Evolutionary conservation across 2,329 filamentous ascomycete genomes (phyloP), one percentile per base, ranked within the genome.

Genomic region (Sporothrix pallida): DNA sequence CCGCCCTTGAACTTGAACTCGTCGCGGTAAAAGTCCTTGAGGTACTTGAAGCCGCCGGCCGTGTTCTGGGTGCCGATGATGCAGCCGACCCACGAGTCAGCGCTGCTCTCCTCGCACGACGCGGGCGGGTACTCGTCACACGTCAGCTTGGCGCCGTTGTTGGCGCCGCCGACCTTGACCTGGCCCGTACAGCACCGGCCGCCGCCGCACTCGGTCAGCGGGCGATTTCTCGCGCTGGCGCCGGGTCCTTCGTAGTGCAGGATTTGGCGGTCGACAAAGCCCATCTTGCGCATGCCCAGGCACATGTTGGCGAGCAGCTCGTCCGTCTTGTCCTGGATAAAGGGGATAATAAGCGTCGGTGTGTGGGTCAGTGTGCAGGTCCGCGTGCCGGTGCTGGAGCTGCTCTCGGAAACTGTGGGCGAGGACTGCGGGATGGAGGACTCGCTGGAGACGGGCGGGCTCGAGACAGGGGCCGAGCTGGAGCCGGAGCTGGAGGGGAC

Each of bases 71-170:
- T 56, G 31, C 31, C 67, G 23, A 70, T 17, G 50, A 70, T 70
- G 48, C 67, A 70, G 67, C 67, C 67, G 31, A 70, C 50, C 48
- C 50, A 56, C 23, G 67, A 42, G 7, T 54, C 44, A 6, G 26
- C 12, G 26, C 50, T 70, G 67, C 67, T 70, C 23, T 70, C 48
- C 67, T 23, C 37, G 48, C 48, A 56, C 67, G 67, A 70, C 17
- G 67, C 67, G 44, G 42, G 42, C 17, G 67, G 67, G 26, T 70
- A 70, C 31, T 70, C 67, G 50, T 70, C 67, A 17, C 67, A 70
- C 1, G 67, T 70, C 50, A 70, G 13, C 31, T 56, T 44, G 15
- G 20, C 10, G n/a, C 60, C 60, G 6, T n/a, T 3, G 60, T 65
- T 65, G 37, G 23, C 60, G 3, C 60, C 60, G 7, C 37, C 10